A percentile compares a stretch with the other conserved stretches of the same genome.
Conservation (phyloP, 1,284 basidiomycete genomes). For the Gymnopus androsaceus region DNA sequence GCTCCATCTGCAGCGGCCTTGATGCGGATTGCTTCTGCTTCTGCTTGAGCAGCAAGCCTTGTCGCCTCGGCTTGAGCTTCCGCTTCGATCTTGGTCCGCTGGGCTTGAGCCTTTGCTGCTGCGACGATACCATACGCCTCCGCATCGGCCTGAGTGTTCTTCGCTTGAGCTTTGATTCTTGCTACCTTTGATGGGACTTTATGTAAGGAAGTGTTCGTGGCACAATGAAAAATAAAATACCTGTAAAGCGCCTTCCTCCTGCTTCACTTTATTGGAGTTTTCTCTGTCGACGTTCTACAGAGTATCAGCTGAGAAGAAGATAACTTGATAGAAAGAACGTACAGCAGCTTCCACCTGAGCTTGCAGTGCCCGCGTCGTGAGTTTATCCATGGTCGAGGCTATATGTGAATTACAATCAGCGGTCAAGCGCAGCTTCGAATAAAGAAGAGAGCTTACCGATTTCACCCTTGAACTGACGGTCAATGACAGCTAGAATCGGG, state of each 20-base stretch:
- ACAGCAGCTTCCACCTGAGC: slow-evolving; percentile 83
- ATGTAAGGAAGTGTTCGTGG: too few species aligned
- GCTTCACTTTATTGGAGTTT: slow-evolving; percentile 82
- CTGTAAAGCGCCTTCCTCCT: slow-evolving; percentile 80
- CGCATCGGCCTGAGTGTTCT: slow-evolving; percentile 72
- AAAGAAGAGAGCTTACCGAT: slow-evolving; percentile 41
- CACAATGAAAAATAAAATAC: too few species aligned
- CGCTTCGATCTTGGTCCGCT: slow-evolving; percentile 66
- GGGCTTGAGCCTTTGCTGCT: slow-evolving; percentile 73
- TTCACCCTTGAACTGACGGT: slow-evolving; percentile 80
- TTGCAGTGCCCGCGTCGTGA: slow-evolving; percentile 78
- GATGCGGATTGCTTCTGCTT: slow-evolving; percentile 66
- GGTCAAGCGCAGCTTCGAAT: background rate
- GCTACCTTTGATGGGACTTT: too few species aligned
- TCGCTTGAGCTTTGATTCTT: slow-evolving; percentile 68
- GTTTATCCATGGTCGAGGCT: slow-evolving; percentile 76
- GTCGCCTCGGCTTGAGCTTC: slow-evolving; percentile 67
- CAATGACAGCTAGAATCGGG: slow-evolving; percentile 64
- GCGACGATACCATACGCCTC: slow-evolving; percentile 73
- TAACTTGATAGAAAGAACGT: slow-evolving; percentile 27
- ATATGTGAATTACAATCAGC: background rate
- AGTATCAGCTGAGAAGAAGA: background rate
- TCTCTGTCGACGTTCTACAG: slow-evolving; percentile 76
- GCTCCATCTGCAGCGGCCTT: slow-evolving; percentile 63
- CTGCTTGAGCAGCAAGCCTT: slow-evolving; percentile 68